Base-by-base conservation (phyloP, 805 yeast genomes). In the Komagataella kurtzmanii region DNA sequence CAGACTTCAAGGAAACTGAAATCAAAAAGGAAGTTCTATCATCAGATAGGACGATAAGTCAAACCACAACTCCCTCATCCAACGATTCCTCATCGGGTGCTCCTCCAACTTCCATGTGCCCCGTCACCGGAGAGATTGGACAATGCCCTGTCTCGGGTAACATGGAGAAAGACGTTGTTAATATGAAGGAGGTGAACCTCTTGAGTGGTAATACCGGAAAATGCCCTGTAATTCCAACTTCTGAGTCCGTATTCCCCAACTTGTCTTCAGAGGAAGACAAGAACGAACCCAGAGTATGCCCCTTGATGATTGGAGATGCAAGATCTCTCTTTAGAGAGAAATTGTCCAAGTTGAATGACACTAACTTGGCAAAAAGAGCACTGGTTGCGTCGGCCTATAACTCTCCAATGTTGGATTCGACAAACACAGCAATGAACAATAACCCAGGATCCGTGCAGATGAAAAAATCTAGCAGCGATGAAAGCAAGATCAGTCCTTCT, bases 231-330 rank as follows among this genome's bases (percentile, higher is more conserved):
- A 21, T 24, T n/a, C 17, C 45, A 18, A 21, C 21, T 6, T 46
- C 44, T 6, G 43, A 24, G 21, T 30, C 40, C 14, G 40, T 30
- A 10, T 30, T 30, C 10, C 40, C 40, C 47, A 45, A 19, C 47
- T 18, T 45, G 23, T 5, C 40, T 10, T 45, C 47, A 8, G 23
- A 45, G 47, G 40, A 30, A 8, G 40, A 30, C 14, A 30, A 30
- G 40, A 65, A 60, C 24, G 71, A 67, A 30, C 66, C 67, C 2
- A 70, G 68, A 53, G 73, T 71, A 5, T 72, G 75, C 53, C 76
- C 76, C 1, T 54, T 72, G 54, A 72, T 72, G 75, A 65, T 71
- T 46, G 74, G 74, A 48, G 76, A 72, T 55, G 72, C 71, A 3
- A 59, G 69, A 46, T 66, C 65, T 7, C 48, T 67, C 30, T 68